These are phyloP conservation scores for Plasmodium coatneyi DNA, from an alignment of 169 alveolate genomes.

Conservation along the genomic window DNA sequence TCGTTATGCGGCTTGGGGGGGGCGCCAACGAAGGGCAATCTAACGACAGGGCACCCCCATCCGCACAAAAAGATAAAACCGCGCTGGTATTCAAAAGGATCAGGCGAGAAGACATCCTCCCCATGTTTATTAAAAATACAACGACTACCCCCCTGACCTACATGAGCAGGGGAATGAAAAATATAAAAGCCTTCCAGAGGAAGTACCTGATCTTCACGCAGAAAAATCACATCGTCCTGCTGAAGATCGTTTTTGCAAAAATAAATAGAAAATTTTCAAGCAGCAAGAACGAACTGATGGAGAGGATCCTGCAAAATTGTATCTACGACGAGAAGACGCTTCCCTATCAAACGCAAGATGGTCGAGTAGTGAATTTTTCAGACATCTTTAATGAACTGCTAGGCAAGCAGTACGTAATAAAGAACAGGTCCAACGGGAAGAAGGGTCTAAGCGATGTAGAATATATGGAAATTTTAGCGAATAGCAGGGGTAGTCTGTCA, in stretches of 20 bases:
- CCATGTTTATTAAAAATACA: conserved; percentile 7
- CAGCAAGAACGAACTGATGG: not conserved
- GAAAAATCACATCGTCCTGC: conserved; percentile 2
- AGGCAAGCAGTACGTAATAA: not conserved
- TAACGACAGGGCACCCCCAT: no score
- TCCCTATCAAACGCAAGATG: not conserved
- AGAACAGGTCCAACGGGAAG: not conserved
- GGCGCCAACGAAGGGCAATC: not conserved
- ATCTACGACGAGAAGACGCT: not conserved
- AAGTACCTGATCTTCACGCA: conserved; percentile 54
- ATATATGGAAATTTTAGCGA: conserved; percentile 19
- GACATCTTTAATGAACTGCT: conserved; percentile 25
- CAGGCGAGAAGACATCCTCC: conserved; percentile 30
- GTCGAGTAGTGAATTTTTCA: not conserved
- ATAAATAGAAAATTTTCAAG: not conserved
- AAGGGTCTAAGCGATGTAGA: conserved; percentile 25
- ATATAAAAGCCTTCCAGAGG: conserved; percentile 12
- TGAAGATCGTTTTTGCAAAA: conserved; percentile 20
- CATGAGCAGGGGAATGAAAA: conserved; percentile 22
- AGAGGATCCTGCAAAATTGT: not conserved
- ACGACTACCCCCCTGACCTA: conserved; percentile 10
- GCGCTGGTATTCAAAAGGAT: conserved; percentile 7
- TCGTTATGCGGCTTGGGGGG: not conserved
- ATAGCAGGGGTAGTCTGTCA: not conserved
- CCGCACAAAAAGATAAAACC: not conserved